These are phyloP conservation scores for Hsuehochloa calcarea DNA, from an alignment of 176 grass and related monocot genomes.

Conservation along the genomic window DNA sequence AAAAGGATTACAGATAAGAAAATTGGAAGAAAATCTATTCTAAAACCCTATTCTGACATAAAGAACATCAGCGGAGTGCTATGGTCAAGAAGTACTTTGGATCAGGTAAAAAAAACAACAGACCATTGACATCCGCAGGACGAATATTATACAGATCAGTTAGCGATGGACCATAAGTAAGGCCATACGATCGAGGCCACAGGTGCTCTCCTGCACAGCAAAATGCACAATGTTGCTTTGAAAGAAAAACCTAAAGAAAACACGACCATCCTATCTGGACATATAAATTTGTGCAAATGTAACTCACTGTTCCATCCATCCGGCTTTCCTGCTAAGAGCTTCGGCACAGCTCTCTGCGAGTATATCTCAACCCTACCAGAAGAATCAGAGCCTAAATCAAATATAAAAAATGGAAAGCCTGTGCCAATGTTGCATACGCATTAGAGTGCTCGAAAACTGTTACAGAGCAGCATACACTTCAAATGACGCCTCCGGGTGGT, in stretches of 20 bases:
- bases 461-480: constrained; percentile 53
- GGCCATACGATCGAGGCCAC: constrained; percentile 71
- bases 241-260: background rate
- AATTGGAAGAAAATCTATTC: too few relatives aligned
- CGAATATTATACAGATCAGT: constrained; percentile 77
- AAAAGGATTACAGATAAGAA: too few relatives aligned
- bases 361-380: constrained; percentile 63
- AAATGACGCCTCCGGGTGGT: constrained; percentile 50
- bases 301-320: constrained; percentile 88
- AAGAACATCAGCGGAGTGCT: background rate
- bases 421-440: background rate
- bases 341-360: constrained; percentile 56
- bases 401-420: background rate
- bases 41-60: too few relatives aligned
- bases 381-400: background rate
- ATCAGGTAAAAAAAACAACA: constrained; percentile 3
- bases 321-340: constrained; percentile 63
- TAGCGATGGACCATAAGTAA: constrained; percentile 40
- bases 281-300: background rate
- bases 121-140: constrained; percentile 70
- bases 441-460: background rate
- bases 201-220: constrained; percentile 69
- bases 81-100: background rate
- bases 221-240: background rate
- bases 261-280: background rate